phyloP scores from a whole-genome alignment of 2,329 filamentous ascomycete genomes.

The Pseudogymnoascus sp. region DNA sequence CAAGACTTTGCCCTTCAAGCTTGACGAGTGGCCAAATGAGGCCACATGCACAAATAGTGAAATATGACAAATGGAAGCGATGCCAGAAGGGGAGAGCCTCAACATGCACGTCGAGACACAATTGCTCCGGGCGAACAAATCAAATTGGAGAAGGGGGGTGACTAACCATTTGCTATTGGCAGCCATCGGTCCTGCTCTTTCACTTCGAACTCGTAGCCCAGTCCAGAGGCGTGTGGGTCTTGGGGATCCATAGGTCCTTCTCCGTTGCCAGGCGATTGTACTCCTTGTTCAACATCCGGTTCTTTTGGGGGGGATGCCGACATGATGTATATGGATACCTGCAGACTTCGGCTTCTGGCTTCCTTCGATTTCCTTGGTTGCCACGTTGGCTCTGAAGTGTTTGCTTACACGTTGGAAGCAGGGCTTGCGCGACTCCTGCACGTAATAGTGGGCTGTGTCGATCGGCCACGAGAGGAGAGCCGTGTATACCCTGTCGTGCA shows the following conservation, averaged over 20 bases:
- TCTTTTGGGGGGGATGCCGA: slow-evolving; percentile 92
- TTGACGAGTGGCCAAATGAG: slow-evolving; percentile 27
- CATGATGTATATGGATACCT: slow-evolving; percentile 74
- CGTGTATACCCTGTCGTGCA: slow-evolving; percentile 6
- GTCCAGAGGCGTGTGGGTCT: slow-evolving; percentile 67
- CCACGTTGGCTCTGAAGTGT: slow-evolving; percentile 25
- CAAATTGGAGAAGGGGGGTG: slow-evolving; percentile 34
- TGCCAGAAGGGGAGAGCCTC: slow-evolving; percentile 36
- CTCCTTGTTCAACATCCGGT: slow-evolving; percentile 79
- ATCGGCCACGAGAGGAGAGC: slow-evolving; percentile 15
- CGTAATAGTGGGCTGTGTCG: slow-evolving; percentile 16
- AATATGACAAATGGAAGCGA: slow-evolving; percentile 42
- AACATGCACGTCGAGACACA: slow-evolving; percentile 20
- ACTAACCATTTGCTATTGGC: slow-evolving; percentile 99
- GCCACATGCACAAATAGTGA: slow-evolving; percentile 32
- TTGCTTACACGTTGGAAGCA: slow-evolving; percentile 18
- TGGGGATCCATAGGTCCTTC: slow-evolving; percentile 84
- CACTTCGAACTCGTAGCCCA: slow-evolving; percentile 91
- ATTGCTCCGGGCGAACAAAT: slow-evolving; percentile 40
- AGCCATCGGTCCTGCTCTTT: slow-evolving; percentile 99
- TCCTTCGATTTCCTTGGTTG: slow-evolving; percentile 27
- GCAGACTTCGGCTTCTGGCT: slow-evolving; percentile 31
- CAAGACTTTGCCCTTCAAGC: slow-evolving; percentile 26
- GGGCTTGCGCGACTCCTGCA: slow-evolving; percentile 15
- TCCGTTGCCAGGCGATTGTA: slow-evolving; percentile 83